Evolutionary conservation across 1,284 basidiomycete genomes (phyloP).

Genomic region (Rhodotorula glutinis): DNA sequence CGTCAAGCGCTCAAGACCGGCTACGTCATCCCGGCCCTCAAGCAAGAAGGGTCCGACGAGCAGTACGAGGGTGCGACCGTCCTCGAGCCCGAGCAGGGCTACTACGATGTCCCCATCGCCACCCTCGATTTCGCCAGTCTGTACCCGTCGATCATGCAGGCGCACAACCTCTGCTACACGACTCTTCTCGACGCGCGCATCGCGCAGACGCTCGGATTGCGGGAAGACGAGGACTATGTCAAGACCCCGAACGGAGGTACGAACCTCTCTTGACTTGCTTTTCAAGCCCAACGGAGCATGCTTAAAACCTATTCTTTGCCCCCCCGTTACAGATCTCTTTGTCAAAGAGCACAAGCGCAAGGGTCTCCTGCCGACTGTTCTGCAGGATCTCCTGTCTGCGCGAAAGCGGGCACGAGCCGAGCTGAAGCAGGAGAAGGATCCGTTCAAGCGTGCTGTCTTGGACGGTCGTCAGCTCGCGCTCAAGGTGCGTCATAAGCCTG

Average conservation of each 20-base stretch:
- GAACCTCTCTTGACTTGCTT: constrained; percentile 29
- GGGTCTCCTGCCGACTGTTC: constrained; percentile 80
- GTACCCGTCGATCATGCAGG: constrained; percentile 99
- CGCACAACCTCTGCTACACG: constrained; percentile 94
- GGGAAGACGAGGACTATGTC: constrained; percentile 81
- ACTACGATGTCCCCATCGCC: constrained; percentile 89
- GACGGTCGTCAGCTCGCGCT: constrained; percentile 91
- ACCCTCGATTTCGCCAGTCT: constrained; percentile 95
- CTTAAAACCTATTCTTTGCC: no score
- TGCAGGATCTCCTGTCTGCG: constrained; percentile 86
- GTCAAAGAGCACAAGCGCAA: constrained; percentile 69
- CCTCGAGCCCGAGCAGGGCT: constrained; percentile 89
- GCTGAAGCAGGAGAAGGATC: constrained; percentile 89
- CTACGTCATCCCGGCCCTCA: constrained; percentile 77
- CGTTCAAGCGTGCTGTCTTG: constrained; percentile 88
- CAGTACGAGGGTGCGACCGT: constrained; percentile 97
- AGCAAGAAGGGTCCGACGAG: constrained; percentile 85
- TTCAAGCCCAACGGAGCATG: no score
- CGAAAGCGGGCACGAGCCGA: constrained; percentile 90
- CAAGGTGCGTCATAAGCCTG: constrained; percentile 59
- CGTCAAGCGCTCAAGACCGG: constrained; percentile 82
- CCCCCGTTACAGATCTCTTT: constrained; percentile 66
- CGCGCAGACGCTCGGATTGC: constrained; percentile 70
- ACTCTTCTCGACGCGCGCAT: constrained; percentile 75
- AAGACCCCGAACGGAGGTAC: constrained; percentile 85